Evolutionary conservation across 176 grass and related monocot species (phyloP), one percentile per base, ranked within the genome.

Genomic region (Juncus inflexus): DNA sequence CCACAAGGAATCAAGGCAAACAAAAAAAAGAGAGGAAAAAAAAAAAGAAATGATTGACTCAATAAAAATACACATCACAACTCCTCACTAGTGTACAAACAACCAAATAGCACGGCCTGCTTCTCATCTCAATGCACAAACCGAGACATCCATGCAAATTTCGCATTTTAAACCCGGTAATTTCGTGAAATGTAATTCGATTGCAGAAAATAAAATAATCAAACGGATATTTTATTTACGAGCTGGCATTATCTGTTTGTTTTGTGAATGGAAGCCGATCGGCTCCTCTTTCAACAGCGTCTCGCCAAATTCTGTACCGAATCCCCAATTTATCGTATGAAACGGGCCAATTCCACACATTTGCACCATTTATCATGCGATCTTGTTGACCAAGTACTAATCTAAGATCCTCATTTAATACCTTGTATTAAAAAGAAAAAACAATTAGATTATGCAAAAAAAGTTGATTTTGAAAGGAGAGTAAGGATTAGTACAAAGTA

Each of bases 281-380:
- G 0, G 78, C 66, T 9, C 85, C 85, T 12, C 61, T 79, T 60
- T 99, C 95, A 4, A 99, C 69, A 37, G 86, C 58, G 37, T 86
- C 83, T 76, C 85, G 78, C 95, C 95, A 99, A 12, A 89, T 36
- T 37, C 95, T 70, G 28, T 99, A 99, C 76, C 95, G 15, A 37
- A 99, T 55, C 28, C 89, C 95, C 6, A 99, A 86, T 79, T 99
- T 99, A 80, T 99, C 95, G 5, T 99, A 99, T 0, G 83, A 90
- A 6, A 94, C 89, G 0, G 94, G 94, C 75, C 55, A 82, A 67
- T 92, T 99, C 88, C 94, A 99, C 5, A 99, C 61, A 6, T 99
- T 92, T 42, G 80, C 94, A 0, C 94, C 94, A 40, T 78, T 89
- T 65, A 82, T 81, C 94, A 99, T 99, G 45, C 94, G 88, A 12